Evolutionary conservation across 345 rosid species (phyloP), one percentile per base, ranked within the genome.

Genomic region (Erucastrum elatum): DNA sequence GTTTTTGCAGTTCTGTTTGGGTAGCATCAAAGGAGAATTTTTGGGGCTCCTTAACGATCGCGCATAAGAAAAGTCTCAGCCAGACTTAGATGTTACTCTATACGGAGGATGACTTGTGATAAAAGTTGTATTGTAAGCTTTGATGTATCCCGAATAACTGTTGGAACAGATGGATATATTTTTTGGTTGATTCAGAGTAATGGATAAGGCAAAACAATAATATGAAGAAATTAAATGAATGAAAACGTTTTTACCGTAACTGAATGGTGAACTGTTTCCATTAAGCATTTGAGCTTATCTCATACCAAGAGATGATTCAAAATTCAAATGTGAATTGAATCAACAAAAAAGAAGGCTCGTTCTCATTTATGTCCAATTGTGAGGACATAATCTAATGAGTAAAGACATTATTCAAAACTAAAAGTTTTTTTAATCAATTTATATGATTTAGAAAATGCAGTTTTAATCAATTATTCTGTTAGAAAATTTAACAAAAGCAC

Each of bases 1-100:
- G 49, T 64, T 64, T 64, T 75, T 84, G 85, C 94, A 94, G 98
- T 92, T 90, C 80, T 92, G 97, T 79, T 88, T 94, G n/a, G 98
- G 96, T 39, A 91, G 96, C 76, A 94, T 94, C 75, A 90, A 90
- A 79, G 98, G 90, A 65, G 90, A 91, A 77, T 94, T 91, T 87
- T 84, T 91, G 86, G 98, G 96, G 26, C 94, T 94, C 84, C 87
- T 94, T 35, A 93, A 87, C 75, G 97, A 93, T 84, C 98, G 93
- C 17, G 87, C 81, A 46, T 90, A 89, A 74, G 46, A 78, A 58
- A 80, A 67, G 64, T 67, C 33, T 72, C 68, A 60, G 73, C 0
- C 61, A 9, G 61, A 17, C 41, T 46, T 61, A 5, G 6, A 58
- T 29, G 58, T 51, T 6, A 51, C 58, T 15, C 15, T 51, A 16